Conservation (phyloP, 225 moss, liverwort and hornwort species). For the Ulota crispa region DNA sequence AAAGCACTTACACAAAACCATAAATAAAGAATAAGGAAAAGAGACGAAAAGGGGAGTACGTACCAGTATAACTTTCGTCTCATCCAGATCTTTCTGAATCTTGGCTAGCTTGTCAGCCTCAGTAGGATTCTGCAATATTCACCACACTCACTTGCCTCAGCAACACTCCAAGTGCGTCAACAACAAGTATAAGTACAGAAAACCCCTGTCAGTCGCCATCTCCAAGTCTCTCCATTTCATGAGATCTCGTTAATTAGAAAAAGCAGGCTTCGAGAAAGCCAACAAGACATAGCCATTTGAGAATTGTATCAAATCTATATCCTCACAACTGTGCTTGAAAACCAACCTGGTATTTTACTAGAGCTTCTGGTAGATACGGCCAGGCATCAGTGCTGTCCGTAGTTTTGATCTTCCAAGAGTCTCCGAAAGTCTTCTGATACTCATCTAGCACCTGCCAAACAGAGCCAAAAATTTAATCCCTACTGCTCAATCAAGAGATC, state of each 20-base stretch:
- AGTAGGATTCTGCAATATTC: conserved; percentile 76
- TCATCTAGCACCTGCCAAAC: conserved; percentile 86
- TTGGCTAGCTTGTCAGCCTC: conserved; percentile 98
- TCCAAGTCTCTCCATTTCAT: conserved; percentile 1
- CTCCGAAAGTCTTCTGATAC: conserved; percentile 80
- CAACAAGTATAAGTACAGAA: not conserved
- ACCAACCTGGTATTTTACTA: conserved; percentile 79
- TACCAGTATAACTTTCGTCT: conserved; percentile 98
- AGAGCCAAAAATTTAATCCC: not conserved
- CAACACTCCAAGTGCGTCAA: conserved; percentile 16
- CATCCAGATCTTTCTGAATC: conserved; percentile 96
- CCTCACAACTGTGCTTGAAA: not conserved
- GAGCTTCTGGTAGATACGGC: conserved; percentile 81
- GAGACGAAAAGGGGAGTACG: not conserved
- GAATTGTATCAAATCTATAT: not conserved
- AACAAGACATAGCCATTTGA: not conserved
- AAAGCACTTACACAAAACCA: not conserved
- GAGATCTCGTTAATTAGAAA: not conserved
- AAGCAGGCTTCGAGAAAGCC: conserved; percentile 1
- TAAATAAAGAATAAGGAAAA: not conserved
- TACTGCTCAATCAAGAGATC: not conserved
- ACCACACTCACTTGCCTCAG: conserved; percentile 26
- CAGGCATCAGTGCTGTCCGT: conserved; percentile 79
- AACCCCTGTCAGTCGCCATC: not conserved
- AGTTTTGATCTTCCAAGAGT: conserved; percentile 79